Percentiles rank a stretch among this genome's conserved stretches.
These are phyloP conservation scores for Ophiocordyceps robertsii DNA, from an alignment of 2,329 filamentous ascomycete species.

Conservation along the genomic window DNA sequence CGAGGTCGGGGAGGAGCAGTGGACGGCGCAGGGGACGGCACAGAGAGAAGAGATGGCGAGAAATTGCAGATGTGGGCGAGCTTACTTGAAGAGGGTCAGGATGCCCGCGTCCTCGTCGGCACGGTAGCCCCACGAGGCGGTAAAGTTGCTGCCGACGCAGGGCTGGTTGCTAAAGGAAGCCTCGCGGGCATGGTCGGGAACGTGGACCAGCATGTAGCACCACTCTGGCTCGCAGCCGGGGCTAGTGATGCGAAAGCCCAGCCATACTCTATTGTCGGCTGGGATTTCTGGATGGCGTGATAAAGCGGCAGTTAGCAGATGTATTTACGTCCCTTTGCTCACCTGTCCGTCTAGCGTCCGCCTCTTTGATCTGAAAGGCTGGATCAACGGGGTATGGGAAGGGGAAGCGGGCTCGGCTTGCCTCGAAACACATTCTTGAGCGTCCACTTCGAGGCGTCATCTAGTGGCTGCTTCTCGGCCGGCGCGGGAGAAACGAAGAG, in stretches of 20 bases:
- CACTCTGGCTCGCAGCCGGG: slow-evolving; percentile 1
- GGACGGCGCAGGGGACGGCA: neutral
- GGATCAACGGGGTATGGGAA: neutral
- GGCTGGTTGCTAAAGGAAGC: slow-evolving; percentile 11
- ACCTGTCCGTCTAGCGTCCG: neutral
- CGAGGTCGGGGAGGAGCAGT: neutral
- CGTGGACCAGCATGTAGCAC: slow-evolving; percentile 6
- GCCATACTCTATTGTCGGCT: slow-evolving; percentile 1
- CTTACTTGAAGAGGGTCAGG: slow-evolving; percentile 16
- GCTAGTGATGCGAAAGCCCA: slow-evolving; percentile 5
- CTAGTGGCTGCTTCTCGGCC: neutral
- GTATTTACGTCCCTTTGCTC: neutral
- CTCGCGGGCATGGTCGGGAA: slow-evolving; percentile 5
- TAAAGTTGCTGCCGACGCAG: slow-evolving; percentile 13
- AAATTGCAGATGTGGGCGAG: neutral
- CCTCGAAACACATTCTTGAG: slow-evolving; percentile 2
- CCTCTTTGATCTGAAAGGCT: neutral
- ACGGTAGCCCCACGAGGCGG: slow-evolving; percentile 18
- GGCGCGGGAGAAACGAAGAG: neutral
- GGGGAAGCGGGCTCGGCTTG: neutral
- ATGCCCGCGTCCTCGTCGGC: slow-evolving; percentile 13
- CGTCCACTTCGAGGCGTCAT: slow-evolving; percentile 2
- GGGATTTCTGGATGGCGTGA: neutral
- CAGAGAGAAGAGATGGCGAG: neutral
- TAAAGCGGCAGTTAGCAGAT: too few relatives aligned